A percentile compares a stretch with the other conserved stretches of the same genome.
Conservation (phyloP, 2,329 filamentous ascomycete genomes). For the Phaeophleospora eucalypticola region DNA sequence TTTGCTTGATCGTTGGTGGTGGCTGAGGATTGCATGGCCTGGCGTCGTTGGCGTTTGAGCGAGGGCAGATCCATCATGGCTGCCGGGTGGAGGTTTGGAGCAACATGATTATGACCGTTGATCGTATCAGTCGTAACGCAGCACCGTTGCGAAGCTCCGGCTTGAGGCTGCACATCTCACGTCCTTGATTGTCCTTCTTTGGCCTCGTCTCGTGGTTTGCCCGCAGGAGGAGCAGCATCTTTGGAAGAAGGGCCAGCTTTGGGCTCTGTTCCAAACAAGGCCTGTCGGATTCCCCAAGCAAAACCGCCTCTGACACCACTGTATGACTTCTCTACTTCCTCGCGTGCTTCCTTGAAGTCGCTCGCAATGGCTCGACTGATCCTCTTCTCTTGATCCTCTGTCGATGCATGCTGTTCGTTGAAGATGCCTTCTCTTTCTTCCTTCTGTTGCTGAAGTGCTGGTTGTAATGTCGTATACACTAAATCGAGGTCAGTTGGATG, state of each 20-base stretch:
- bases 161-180: too few relatives aligned
- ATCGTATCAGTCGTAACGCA: background rate
- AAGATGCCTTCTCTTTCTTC: conserved; percentile 26
- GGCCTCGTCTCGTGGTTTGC: background rate
- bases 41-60: background rate
- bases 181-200: too few relatives aligned
- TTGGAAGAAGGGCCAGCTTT: too few relatives aligned
- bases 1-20: conserved; percentile 54
- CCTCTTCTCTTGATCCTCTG: conserved; percentile 12
- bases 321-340: conserved; percentile 11
- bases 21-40: background rate
- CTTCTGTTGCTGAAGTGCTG: conserved; percentile 27
- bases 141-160: too few relatives aligned
- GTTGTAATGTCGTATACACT: conserved; percentile 30
- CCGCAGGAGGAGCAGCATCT: too few relatives aligned
- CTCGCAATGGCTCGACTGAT: conserved; percentile 26
- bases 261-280: conserved; percentile 12
- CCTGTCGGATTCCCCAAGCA: conserved; percentile 26
- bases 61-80: background rate
- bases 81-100: background rate
- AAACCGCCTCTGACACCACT: conserved; percentile 16
- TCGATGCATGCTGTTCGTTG: conserved; percentile 15
- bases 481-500: background rate
- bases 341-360: conserved; percentile 25
- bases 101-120: background rate